phyloP scores from a whole-genome alignment of 352 stramenopile genomes.

The Globisporangium cederbergense region DNA sequence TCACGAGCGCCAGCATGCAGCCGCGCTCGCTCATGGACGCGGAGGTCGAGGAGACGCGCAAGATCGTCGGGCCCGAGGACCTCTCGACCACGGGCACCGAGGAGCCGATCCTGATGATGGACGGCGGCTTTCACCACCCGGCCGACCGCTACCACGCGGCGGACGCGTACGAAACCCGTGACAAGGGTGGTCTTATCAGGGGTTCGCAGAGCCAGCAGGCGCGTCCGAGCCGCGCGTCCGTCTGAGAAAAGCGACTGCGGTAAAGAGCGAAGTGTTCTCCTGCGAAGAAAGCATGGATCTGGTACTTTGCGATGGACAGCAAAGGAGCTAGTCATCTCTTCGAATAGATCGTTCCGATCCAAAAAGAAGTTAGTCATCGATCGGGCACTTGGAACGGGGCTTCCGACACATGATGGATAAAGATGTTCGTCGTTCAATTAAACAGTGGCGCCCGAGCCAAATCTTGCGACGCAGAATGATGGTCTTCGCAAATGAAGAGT shows the following conservation, averaged over 20 bases:
- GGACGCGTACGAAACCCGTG: not conserved
- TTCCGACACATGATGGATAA: too few species aligned
- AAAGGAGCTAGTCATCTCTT: too few species aligned
- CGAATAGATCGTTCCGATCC: too few species aligned
- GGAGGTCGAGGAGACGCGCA: slow-evolving; percentile 3
- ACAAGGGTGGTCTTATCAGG: not conserved
- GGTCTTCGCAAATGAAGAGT: too few species aligned
- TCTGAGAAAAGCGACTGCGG: not conserved
- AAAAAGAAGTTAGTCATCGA: too few species aligned
- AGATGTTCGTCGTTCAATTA: too few species aligned
- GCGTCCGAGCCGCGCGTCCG: slow-evolving; percentile 6
- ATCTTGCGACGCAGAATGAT: too few species aligned
- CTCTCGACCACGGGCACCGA: not conserved
- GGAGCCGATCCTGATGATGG: slow-evolving; percentile 1
- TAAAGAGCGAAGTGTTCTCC: not conserved
- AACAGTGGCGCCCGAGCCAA: too few species aligned
- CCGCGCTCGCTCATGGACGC: not conserved
- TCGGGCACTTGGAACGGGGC: too few species aligned
- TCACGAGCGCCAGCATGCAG: not conserved
- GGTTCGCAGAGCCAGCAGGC: not conserved
- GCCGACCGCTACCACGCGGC: not conserved
- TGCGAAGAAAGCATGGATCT: not conserved
- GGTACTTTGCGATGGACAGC: too few species aligned
- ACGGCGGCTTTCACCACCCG: not conserved
- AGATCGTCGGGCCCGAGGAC: slow-evolving; percentile 3